Percentiles rank a stretch among this genome's conserved stretches.
phyloP scores from a whole-genome alignment of 2,329 filamentous ascomycete genomes.

The Penicillium digitatum region DNA sequence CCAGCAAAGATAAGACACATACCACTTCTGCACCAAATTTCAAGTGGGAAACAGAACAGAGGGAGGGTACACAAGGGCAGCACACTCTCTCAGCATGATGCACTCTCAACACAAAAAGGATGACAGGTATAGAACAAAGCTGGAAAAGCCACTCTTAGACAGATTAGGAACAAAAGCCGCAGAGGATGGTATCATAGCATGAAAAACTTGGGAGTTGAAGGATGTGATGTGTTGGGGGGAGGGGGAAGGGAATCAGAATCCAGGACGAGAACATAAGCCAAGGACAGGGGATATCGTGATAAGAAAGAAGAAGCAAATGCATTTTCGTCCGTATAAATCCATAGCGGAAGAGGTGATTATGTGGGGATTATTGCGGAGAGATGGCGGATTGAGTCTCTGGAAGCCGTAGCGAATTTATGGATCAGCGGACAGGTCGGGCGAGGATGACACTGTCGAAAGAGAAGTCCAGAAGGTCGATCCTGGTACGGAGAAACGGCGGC shows the following conservation, averaged over 20 bases:
- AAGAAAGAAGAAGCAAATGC: conserved; percentile 27
- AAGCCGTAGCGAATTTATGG: conserved; percentile 25
- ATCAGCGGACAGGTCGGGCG: conserved; percentile 25
- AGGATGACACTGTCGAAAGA: conserved; percentile 14
- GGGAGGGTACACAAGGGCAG: conserved; percentile 5
- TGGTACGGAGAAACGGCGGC: conserved; percentile 2
- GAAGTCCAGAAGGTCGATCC: conserved; percentile 22
- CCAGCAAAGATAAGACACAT: conserved; percentile 6
- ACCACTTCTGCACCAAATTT: conserved; percentile 10
- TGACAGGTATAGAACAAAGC: conserved; percentile 21
- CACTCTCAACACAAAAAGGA: conserved; percentile 24
- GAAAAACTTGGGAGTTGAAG: conserved; percentile 23
- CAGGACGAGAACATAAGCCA: conserved; percentile 33
- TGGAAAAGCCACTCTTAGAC: conserved; percentile 31
- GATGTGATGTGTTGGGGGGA: not conserved
- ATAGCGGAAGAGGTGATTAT: conserved; percentile 20
- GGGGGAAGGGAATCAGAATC: conserved; percentile 18
- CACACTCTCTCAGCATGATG: conserved; percentile 13
- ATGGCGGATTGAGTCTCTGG: conserved; percentile 37
- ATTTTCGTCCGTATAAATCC: conserved; percentile 14
- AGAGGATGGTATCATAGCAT: conserved; percentile 37
- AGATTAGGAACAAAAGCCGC: conserved; percentile 28
- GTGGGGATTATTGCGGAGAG: conserved; percentile 36
- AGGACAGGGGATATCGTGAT: conserved; percentile 34
- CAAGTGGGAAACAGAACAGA: conserved; percentile 12